Evolutionary conservation across 306 rosid genomes (phyloP), one percentile per base, ranked within the genome.

Genomic region (Glycine latifolia): DNA sequence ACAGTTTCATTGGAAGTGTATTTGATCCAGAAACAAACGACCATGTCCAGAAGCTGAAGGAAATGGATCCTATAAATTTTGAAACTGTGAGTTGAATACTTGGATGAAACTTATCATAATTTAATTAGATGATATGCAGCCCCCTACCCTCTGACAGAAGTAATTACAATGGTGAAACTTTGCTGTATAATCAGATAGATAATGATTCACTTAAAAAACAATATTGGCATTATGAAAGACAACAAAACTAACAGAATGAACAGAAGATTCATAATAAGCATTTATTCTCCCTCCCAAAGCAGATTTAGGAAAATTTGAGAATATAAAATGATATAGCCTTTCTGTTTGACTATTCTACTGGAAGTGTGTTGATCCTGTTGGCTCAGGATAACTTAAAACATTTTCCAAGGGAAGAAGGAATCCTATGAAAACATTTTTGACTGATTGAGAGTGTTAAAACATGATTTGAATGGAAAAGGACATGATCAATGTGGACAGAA

Each of bases 51-150:
- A 90, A 87, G 85, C 92, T 92, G 72, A 89, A 89, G 89, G 97
- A 90, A 87, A 92, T 92, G 97, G 94, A 90, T 84, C 97, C 97
- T 74, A 89, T 92, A 53, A 92, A 89, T 86, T 90, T 92, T 20
- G 91, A 92, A 88, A 90, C 97, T 10, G 97, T 92, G 82, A 87
- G 94, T 87, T 86, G 55, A 60, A 75, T 80, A 71, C 17, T 14
- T 53, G 8, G 2, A 5, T 53, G 60, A 53, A 67, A 71, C 54
- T 52, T 74, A 7, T 17, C 52, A 1, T 10, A 39, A 15, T 83
- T 82, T 39, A 33, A 53, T 7, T 41, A n/a, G 26, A 39, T 66
- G 15, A 41, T 26, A 63, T 58, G 47, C 49, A 26, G 31, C 31
- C 31, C 31, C 20, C 59, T 14, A 8, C 16, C 17, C 31, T 26